Conservation (phyloP, 2,329 filamentous ascomycete genomes). For the Pseudogymnoascus sp. region DNA sequence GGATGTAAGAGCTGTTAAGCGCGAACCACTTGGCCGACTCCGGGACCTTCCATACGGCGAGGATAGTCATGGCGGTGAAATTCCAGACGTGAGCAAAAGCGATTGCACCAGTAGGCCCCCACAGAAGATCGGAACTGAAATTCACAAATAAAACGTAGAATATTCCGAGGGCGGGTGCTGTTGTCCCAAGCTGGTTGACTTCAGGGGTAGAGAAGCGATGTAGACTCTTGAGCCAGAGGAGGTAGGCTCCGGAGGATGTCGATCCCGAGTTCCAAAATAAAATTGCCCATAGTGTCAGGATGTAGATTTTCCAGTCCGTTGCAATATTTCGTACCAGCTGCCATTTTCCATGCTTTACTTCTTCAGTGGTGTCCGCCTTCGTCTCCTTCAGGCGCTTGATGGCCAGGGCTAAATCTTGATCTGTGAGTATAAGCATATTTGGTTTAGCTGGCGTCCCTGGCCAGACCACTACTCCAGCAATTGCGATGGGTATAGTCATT, state of each 20-base stretch:
- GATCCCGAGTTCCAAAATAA: slow-evolving; percentile 51
- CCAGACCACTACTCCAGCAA: slow-evolving; percentile 43
- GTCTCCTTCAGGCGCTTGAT: slow-evolving; percentile 37
- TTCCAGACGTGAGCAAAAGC: slow-evolving; percentile 44
- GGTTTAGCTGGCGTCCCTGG: slow-evolving; percentile 44
- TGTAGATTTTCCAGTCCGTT: slow-evolving; percentile 41
- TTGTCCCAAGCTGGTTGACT: slow-evolving; percentile 45
- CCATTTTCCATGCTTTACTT: slow-evolving; percentile 25
- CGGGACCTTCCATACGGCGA: slow-evolving; percentile 48
- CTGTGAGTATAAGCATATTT: slow-evolving; percentile 39
- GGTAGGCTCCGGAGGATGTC: slow-evolving; percentile 40
- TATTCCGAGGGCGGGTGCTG: slow-evolving; percentile 47
- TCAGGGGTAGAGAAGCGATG: slow-evolving; percentile 37
- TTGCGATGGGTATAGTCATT: slow-evolving; percentile 46
- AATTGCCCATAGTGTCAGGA: slow-evolving; percentile 41
- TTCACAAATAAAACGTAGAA: slow-evolving; percentile 47
- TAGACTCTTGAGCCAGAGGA: slow-evolving; percentile 52
- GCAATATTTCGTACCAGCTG: slow-evolving; percentile 29
- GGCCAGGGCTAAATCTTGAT: slow-evolving; percentile 40
- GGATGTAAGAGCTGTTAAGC: slow-evolving; percentile 37
- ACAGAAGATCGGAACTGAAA: slow-evolving; percentile 46
- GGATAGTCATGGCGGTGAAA: slow-evolving; percentile 43
- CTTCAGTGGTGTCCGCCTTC: slow-evolving; percentile 34
- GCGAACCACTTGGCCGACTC: slow-evolving; percentile 47
- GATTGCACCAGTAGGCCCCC: slow-evolving; percentile 48